Conservation (phyloP, 768 basidiomycete species). For the Boletus sp. region DNA sequence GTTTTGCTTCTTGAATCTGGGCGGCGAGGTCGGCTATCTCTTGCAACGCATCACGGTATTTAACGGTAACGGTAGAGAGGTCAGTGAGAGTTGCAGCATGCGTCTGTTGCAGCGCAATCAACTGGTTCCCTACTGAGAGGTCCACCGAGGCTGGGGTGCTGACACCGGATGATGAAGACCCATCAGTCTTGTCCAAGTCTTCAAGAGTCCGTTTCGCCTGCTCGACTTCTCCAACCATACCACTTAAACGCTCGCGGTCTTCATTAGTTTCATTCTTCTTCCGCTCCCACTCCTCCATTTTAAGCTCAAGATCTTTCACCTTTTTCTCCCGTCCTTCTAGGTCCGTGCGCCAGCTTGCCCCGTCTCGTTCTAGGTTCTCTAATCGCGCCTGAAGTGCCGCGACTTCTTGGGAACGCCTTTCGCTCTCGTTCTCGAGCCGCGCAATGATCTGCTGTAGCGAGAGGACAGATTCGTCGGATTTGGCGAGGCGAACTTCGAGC, state of each 20-base stretch:
- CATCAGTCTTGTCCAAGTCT: constrained; percentile 32
- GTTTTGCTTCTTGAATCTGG: constrained; percentile 86
- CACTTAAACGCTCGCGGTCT: constrained; percentile 62
- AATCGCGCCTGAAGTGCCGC: constrained; percentile 67
- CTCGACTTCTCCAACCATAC: constrained; percentile 66
- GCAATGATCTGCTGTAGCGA: constrained; percentile 69
- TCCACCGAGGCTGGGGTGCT: constrained; percentile 34
- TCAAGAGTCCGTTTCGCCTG: constrained; percentile 68
- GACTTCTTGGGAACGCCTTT: constrained; percentile 69
- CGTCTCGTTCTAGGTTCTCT: constrained; percentile 64
- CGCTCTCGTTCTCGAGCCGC: constrained; percentile 70
- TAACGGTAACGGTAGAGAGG: constrained; percentile 69
- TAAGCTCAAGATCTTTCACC: constrained; percentile 72
- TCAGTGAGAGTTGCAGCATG: constrained; percentile 79
- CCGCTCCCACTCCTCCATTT: constrained; percentile 75
- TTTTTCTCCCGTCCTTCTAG: constrained; percentile 79
- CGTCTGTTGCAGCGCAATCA: constrained; percentile 74
- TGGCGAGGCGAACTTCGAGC: constrained; percentile 75
- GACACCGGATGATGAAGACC: constrained; percentile 29
- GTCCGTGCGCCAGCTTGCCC: constrained; percentile 79
- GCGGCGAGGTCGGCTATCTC: constrained; percentile 91
- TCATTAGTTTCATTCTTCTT: constrained; percentile 66
- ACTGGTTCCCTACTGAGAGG: constrained; percentile 52
- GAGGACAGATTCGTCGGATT: constrained; percentile 74
- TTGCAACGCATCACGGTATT: constrained; percentile 84